Evolutionary conservation across 2,329 filamentous ascomycete species (phyloP), one percentile per base, ranked within the genome.

Genomic region (Neoscytalidium dimidiatum): DNA sequence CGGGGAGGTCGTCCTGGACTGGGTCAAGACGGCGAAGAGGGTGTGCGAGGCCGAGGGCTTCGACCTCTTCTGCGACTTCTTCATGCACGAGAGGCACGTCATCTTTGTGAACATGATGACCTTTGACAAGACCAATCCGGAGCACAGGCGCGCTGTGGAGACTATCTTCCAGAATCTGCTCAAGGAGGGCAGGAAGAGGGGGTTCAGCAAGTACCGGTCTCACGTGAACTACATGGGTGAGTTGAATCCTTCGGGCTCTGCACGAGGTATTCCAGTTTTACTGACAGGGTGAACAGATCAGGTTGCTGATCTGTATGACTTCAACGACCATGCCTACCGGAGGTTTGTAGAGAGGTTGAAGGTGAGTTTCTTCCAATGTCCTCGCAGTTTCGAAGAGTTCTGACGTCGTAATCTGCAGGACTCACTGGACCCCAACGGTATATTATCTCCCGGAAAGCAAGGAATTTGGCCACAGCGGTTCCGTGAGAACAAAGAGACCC

Each of bases 161-260:
- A 71, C 69, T 48, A 73, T 71, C 9, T 73, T 74, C 52, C 70
- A 70, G 51, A 71, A 71, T 33, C 72, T 74, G 66, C 74, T 75
- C 31, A 73, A 76, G 14, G 77, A 82, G 65, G 78, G 76, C 6
- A 79, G 78, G 2, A 72, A 70, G 13, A 68, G 75, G 8, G 79
- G 79, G 1, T 81, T 78, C 65, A 79, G 79, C 51, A 80, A 82
- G 66, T 83, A 83, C 67, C 74, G 81, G n/a, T 82, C 81, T 0
- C 81, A 83, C 67, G 68, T 83, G 44, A 75, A 77, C 5, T 70
- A 82, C 23, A 81, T 81, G 74, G 81, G 83, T 65, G 46, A 21
- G 38, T 23, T 4, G n/a, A 14, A 8, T 3, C 6, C 1, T 2
- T 6, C 7, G 6, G 1, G 26, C 2, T n/a, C 3, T 19, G 7